Conservation (phyloP, 208 protist genomes). For the Wallacemonas sp. region DNA sequence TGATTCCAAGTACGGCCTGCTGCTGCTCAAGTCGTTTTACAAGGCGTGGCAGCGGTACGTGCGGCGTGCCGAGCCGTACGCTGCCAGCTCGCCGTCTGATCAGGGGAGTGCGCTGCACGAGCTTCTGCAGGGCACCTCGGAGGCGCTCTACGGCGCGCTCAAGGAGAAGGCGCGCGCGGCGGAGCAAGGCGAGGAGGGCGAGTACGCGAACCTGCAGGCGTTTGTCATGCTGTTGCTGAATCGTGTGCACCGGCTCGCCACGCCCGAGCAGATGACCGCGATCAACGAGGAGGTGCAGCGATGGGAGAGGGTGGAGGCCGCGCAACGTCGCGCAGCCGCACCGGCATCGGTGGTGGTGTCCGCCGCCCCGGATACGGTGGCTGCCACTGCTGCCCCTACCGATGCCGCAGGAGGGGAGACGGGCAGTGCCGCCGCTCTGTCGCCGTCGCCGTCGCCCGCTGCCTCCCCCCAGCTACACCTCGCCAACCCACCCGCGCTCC, state of each 20-base stretch:
- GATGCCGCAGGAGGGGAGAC: too few species aligned
- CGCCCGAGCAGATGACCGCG: constrained; percentile 43
- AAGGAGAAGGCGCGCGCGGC: constrained; percentile 19
- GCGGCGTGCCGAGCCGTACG: constrained; percentile 24
- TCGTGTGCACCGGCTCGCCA: constrained; percentile 48
- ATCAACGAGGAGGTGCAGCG: constrained; percentile 37
- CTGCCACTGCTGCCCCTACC: not conserved
- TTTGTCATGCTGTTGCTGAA: constrained; percentile 67
- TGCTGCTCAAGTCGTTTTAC: constrained; percentile 61
- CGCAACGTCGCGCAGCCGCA: not conserved
- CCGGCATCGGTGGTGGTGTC: not conserved
- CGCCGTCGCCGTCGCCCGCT: not conserved
- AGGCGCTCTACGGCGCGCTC: constrained; percentile 9
- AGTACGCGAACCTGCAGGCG: constrained; percentile 32
- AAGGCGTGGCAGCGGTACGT: constrained; percentile 65
- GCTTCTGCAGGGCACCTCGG: constrained; percentile 10
- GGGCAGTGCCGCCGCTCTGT: too few species aligned
- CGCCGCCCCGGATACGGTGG: too few species aligned
- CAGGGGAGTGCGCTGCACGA: constrained; percentile 8
- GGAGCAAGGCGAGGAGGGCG: not conserved
- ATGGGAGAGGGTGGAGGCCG: constrained; percentile 24
- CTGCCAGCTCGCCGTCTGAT: not conserved
- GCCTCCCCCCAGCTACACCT: constrained; percentile 33
- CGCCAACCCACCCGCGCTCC: constrained; percentile 38
- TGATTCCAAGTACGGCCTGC: constrained; percentile 37